A percentile compares a stretch with the other conserved stretches of the same genome.
Evolutionary conservation across 768 basidiomycete species (phyloP).

Genomic region (Lactarius trivialis): DNA sequence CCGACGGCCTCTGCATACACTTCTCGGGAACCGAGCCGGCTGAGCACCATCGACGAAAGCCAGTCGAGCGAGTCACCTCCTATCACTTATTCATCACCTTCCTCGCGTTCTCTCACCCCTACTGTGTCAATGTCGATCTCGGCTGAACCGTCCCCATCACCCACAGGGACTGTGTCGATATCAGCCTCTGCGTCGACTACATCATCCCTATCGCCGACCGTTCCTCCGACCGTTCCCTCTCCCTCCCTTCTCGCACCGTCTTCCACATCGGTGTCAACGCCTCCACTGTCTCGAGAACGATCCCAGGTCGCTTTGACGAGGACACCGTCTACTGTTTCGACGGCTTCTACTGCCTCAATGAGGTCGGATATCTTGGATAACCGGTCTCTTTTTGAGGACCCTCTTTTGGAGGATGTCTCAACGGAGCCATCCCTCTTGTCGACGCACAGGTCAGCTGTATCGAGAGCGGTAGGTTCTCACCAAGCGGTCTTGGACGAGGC

Average conservation of each 20-base stretch:
- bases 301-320: slow-evolving; percentile 29
- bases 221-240: slow-evolving; percentile 27
- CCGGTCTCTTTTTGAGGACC: slow-evolving; percentile 24
- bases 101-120: slow-evolving; percentile 36
- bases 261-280: slow-evolving; percentile 20
- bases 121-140: slow-evolving; percentile 39
- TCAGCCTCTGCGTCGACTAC: slow-evolving; percentile 29
- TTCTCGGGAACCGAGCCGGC: slow-evolving; percentile 22
- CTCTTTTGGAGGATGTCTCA: slow-evolving; percentile 33
- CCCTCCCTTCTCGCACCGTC: slow-evolving; percentile 29
- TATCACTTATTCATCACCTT: slow-evolving; percentile 34
- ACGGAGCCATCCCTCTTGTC: slow-evolving; percentile 56
- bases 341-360: slow-evolving; percentile 30
- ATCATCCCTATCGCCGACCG: slow-evolving; percentile 30
- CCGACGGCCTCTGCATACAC: slow-evolving; percentile 42
- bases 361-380: slow-evolving; percentile 29
- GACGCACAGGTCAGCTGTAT: slow-evolving; percentile 28
- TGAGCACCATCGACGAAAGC: slow-evolving; percentile 24
- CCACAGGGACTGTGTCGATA: slow-evolving; percentile 36
- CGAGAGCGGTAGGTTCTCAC: slow-evolving; percentile 28
- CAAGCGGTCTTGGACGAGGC: neutral
- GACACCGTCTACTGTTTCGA: slow-evolving; percentile 29
- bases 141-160: slow-evolving; percentile 30
- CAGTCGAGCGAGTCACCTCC: slow-evolving; percentile 26
- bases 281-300: slow-evolving; percentile 16